Conservation (phyloP, 768 basidiomycete species). For the Russula emetica region DNA sequence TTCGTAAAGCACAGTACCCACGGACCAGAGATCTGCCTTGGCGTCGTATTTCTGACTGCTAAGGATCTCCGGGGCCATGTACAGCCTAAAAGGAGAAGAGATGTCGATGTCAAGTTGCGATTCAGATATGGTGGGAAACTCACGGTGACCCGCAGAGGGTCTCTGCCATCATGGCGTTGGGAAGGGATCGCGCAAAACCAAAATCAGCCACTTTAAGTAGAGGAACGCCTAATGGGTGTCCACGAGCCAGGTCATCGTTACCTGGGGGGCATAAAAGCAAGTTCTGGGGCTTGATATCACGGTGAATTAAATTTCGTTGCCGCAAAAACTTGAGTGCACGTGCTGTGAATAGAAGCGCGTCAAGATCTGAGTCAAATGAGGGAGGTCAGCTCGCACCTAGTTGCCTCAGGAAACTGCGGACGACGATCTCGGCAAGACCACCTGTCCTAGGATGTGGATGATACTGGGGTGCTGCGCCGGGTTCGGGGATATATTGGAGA, state of each 20-base stretch:
- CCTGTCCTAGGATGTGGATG: conserved; percentile 91
- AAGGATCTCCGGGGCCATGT: conserved; percentile 99
- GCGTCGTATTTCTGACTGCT: conserved; percentile 97
- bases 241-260: conserved; percentile 71
- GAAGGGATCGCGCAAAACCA: conserved; percentile 91
- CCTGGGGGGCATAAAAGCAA: conserved; percentile 82
- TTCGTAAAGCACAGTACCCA: conserved; percentile 94
- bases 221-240: conserved; percentile 89
- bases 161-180: conserved; percentile 92
- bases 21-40: conserved; percentile 97
- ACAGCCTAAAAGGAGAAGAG: conserved; percentile 52
- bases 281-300: conserved; percentile 99
- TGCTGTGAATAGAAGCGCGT: conserved; percentile 43
- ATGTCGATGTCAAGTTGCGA: not conserved
- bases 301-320: conserved; percentile 84
- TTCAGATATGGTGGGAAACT: conserved; percentile 34
- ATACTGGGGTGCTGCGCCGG: conserved; percentile 68
- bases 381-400: conserved; percentile 51
- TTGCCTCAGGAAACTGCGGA: conserved; percentile 89
- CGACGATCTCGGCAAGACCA: conserved; percentile 84
- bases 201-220: conserved; percentile 98
- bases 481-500: conserved; percentile 71
- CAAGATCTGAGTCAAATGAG: not conserved
- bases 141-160: conserved; percentile 97
- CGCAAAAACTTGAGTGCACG: conserved; percentile 91